These are phyloP conservation scores for Cladosporium austrohemisphaericum DNA, from an alignment of 2,329 filamentous ascomycete species.

Conservation along the genomic window DNA sequence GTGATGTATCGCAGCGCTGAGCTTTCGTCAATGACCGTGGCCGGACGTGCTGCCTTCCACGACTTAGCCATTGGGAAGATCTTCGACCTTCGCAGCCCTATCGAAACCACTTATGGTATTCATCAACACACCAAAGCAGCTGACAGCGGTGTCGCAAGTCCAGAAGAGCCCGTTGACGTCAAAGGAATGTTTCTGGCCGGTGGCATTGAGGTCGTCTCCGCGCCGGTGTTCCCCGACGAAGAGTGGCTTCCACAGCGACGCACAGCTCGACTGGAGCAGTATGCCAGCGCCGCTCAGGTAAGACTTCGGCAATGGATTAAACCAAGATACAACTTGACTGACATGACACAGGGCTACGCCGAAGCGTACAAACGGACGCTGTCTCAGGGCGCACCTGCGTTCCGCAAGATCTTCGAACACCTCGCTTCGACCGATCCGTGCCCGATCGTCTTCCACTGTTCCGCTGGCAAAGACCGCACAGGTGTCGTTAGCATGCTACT, in stretches of 20 bases:
- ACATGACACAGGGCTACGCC: constrained; percentile 51
- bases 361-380: constrained; percentile 59
- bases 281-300: constrained; percentile 6
- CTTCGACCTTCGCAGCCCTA: constrained; percentile 60
- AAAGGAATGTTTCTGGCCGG: constrained; percentile 32
- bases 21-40: constrained; percentile 52
- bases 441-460: constrained; percentile 62
- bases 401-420: constrained; percentile 55
- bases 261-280: constrained; percentile 2
- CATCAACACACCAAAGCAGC: background rate
- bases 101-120: constrained; percentile 39
- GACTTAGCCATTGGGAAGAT: constrained; percentile 55
- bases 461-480: constrained; percentile 69
- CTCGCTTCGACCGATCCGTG: constrained; percentile 40
- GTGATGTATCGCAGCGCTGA: constrained; percentile 64
- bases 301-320: background rate
- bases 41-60: constrained; percentile 47
- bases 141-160: background rate
- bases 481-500: constrained; percentile 63
- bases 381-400: constrained; percentile 48
- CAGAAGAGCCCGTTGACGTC: background rate
- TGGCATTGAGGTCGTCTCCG: constrained; percentile 48
- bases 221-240: constrained; percentile 57
- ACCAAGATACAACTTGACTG: background rate
- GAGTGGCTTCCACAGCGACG: constrained; percentile 54